Evolutionary conservation across 1,139 yeast species (phyloP), one percentile per base, ranked within the genome.

Genomic region (Suhomyces ambrosiae): DNA sequence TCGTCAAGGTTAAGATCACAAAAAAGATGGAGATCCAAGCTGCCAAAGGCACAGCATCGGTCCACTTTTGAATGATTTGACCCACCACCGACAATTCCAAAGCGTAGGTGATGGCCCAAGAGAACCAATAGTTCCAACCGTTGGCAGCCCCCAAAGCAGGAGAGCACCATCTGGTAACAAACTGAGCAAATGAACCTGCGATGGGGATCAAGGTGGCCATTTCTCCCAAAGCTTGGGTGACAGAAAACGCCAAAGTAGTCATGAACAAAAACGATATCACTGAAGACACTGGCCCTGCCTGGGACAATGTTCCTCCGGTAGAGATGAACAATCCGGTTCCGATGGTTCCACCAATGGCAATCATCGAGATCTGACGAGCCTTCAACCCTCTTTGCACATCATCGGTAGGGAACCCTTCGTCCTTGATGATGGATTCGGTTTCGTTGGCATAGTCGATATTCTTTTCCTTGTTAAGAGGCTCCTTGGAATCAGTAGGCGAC

Each of bases 91-190:
- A 82, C 40, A 87, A 68, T 62, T 87, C 96, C 43, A 86, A 78
- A 5, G 95, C 87, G 63, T 79, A 85, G 2, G 95, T 85, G 47
- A 84, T 81, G 38, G 88, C 87, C 92, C 94, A 86, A 14, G 86
- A 78, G 61, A 85, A 86, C 90, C 92, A 86, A 60, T 87, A 88
- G 64, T 80, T 73, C 79, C 87, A 86, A 39, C 92, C 94, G 51
- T 82, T 80, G 32, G 94, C 81, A 40, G 86, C 87, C 46, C 95
- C 94, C 40, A 84, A 65, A 7, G 89, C 79, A 19, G 82, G 83
- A 8, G 85, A 78, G 38, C 77, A 60, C 70, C 86, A 86, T 54
- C 89, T 65, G 37, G 83, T 69, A 21, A 67, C 65, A 44, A 70
- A 71, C 46, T 71, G 76, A 25, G 72, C 64, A 60, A 84, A 82